phyloP scores from a whole-genome alignment of 148 eudicot species.

The Heliosperma pusillum region DNA sequence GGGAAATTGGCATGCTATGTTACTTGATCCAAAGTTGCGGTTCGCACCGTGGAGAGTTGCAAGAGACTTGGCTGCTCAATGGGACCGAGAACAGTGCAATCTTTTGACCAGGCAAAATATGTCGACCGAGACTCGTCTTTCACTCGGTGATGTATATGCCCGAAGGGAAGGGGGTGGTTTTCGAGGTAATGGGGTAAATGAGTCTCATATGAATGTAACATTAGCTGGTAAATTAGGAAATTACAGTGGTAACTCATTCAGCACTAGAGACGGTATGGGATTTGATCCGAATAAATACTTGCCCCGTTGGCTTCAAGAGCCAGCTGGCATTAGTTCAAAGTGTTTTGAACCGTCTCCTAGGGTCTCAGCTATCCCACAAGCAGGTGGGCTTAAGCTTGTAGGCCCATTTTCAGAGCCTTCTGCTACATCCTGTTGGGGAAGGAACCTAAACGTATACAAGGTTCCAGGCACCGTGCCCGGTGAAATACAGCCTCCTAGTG shows the following conservation, averaged over 20 bases:
- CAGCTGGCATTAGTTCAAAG: conserved; percentile 17
- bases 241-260: conserved; percentile 14
- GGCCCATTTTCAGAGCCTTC: conserved; percentile 26
- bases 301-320: conserved; percentile 46
- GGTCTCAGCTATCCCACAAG: conserved; percentile 24
- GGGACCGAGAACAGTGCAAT: conserved; percentile 48
- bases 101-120: conserved; percentile 28
- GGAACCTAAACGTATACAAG: conserved; percentile 14
- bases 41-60: conserved; percentile 52
- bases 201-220: conserved; percentile 22
- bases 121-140: conserved; percentile 34
- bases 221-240: conserved; percentile 21
- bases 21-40: conserved; percentile 51
- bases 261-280: conserved; percentile 17
- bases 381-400: conserved; percentile 18
- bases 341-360: conserved; percentile 20
- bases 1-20: conserved; percentile 66
- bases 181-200: conserved; percentile 18
- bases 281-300: conserved; percentile 16
- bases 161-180: conserved; percentile 18
- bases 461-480: background rate
- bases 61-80: conserved; percentile 46
- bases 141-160: conserved; percentile 42
- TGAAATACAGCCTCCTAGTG: conserved; percentile 8
- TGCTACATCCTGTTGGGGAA: conserved; percentile 10